A percentile compares a stretch with the other conserved stretches of the same genome.
phyloP scores from a whole-genome alignment of 495 filamentous ascomycete genomes.

The Corynascus novoguineensis region DNA sequence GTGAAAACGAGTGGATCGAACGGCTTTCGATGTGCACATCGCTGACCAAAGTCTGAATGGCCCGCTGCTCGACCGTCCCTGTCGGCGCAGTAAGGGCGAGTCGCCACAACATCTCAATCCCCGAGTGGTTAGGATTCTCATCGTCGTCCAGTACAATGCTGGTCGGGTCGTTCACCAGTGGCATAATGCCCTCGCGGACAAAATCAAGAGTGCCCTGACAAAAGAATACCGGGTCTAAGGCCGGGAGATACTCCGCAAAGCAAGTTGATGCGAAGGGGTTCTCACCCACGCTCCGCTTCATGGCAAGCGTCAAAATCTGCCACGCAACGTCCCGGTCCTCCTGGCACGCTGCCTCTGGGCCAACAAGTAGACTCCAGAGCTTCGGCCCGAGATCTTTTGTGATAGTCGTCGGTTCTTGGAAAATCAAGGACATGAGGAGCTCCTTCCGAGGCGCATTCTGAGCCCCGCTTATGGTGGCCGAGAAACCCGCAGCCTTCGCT shows the following conservation, averaged over 20 bases:
- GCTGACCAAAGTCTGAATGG: constrained; percentile 61
- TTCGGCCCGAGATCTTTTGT: constrained; percentile 52
- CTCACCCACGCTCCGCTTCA: constrained; percentile 37
- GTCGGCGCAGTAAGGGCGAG: constrained; percentile 67
- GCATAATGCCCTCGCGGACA: constrained; percentile 44
- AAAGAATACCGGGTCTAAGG: constrained; percentile 57
- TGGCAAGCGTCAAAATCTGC: constrained; percentile 54
- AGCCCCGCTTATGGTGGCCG: constrained; percentile 34
- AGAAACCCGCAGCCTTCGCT: constrained; percentile 32
- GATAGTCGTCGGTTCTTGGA: constrained; percentile 55
- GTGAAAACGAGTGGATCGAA: constrained; percentile 39
- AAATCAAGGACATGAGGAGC: constrained; percentile 53
- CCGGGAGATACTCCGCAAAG: constrained; percentile 60
- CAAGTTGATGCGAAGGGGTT: constrained; percentile 65
- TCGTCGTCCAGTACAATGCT: constrained; percentile 42
- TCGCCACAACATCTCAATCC: constrained; percentile 76
- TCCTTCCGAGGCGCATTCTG: constrained; percentile 50
- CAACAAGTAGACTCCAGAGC: constrained; percentile 65
- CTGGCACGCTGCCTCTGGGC: constrained; percentile 49
- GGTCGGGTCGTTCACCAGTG: constrained; percentile 34
- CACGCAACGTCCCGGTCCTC: constrained; percentile 58
- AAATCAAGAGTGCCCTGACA: constrained; percentile 64
- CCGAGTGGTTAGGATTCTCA: constrained; percentile 40
- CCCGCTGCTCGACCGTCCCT: constrained; percentile 61
- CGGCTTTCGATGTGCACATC: constrained; percentile 62